These are phyloP conservation scores for Dicorynia guianensis DNA, from an alignment of 306 rosid genomes.

Conservation along the genomic window DNA sequence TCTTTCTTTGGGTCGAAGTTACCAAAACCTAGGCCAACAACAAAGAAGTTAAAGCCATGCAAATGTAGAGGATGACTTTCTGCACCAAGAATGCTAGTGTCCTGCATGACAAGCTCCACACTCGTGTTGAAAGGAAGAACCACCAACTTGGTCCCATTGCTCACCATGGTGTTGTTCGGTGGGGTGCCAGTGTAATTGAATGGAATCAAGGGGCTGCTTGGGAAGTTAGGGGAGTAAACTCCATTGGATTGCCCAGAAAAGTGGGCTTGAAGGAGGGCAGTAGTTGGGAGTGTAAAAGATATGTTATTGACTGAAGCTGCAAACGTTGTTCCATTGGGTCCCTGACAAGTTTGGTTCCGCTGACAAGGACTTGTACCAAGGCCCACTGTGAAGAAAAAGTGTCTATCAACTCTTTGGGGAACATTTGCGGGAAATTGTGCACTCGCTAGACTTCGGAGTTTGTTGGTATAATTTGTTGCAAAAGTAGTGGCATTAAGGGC, in stretches of 20 bases:
- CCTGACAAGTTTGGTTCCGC: constrained; percentile 60
- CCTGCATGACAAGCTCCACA: constrained; percentile 65
- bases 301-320: constrained; percentile 75
- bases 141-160: constrained; percentile 65
- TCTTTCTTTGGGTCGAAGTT: constrained; percentile 61
- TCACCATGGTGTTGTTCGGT: constrained; percentile 65
- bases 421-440: constrained; percentile 66
- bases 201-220: constrained; percentile 47
- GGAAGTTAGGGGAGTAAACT: constrained; percentile 54
- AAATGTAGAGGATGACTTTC: constrained; percentile 77
- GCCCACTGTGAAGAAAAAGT: constrained; percentile 67
- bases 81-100: constrained; percentile 64
- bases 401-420: constrained; percentile 64
- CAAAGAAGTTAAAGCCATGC: constrained; percentile 79
- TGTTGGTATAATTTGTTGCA: constrained; percentile 53
- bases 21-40: constrained; percentile 76
- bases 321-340: constrained; percentile 74
- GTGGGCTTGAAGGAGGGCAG: constrained; percentile 69
- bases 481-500: constrained; percentile 68
- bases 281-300: constrained; percentile 58
- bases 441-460: constrained; percentile 59
- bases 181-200: constrained; percentile 67
- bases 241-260: constrained; percentile 54
- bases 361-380: constrained; percentile 69
- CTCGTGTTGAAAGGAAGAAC: constrained; percentile 67